Conservation (phyloP, 1,284 basidiomycete genomes). For the Megacollybia platyphylla region DNA sequence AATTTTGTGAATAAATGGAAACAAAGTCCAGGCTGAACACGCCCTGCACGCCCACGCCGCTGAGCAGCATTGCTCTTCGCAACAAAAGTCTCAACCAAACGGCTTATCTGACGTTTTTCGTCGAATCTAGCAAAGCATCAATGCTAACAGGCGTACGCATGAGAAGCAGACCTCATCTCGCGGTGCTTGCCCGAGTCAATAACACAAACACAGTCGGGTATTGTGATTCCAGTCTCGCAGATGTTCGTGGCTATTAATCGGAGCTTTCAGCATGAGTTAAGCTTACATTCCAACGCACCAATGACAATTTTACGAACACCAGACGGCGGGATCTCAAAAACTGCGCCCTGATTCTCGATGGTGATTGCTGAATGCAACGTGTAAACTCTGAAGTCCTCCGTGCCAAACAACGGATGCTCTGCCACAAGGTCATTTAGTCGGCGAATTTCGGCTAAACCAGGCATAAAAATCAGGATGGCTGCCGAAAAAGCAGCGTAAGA, state of each 20-base stretch:
- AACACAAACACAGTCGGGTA: constrained; percentile 96
- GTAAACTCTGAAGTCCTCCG: constrained; percentile 64
- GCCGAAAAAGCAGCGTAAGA: constrained; percentile 52
- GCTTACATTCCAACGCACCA: constrained; percentile 28
- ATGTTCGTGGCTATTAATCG: constrained; percentile 58
- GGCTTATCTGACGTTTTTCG: constrained; percentile 93
- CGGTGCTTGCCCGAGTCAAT: constrained; percentile 94
- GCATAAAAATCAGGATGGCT: constrained; percentile 89
- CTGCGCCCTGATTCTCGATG: constrained; percentile 81
- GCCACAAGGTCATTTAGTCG: constrained; percentile 74
- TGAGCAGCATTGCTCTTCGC: constrained; percentile 92
- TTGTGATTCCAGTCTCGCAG: constrained; percentile 92
- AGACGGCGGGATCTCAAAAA: constrained; percentile 77
- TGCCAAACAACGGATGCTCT: constrained; percentile 70
- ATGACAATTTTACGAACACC: constrained; percentile 89
- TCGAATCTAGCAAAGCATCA: constrained; percentile 55
- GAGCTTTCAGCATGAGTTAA: background rate
- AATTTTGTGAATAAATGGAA: constrained; percentile 94
- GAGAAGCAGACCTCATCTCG: constrained; percentile 63
- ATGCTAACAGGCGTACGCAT: background rate
- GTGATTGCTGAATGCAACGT: constrained; percentile 92
- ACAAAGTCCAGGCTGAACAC: constrained; percentile 84
- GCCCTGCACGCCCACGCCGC: constrained; percentile 82
- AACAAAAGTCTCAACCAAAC: constrained; percentile 87
- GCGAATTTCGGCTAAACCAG: constrained; percentile 88